Base-by-base conservation (phyloP, 106 monocot species). In the Iris macrosiphon region DNA sequence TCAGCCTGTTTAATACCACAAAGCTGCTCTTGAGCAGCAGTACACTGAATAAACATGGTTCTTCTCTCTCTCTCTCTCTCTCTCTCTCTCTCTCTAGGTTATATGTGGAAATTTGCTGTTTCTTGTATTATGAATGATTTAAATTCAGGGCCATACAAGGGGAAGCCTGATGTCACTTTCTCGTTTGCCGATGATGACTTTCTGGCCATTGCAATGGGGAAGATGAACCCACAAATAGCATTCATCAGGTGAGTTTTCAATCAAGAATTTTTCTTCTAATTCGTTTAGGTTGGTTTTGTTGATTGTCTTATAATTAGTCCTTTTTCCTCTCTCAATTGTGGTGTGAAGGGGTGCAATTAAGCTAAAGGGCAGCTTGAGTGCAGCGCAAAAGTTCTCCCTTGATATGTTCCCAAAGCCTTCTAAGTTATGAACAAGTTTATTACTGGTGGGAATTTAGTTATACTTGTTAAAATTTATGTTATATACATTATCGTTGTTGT, bases 381-480 rank as follows among this genome's bases (percentile, higher is more conserved):
- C 96, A 29, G 96, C 96, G 0, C 90, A 90, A 73, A 98, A 98
- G 65, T 98, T 98, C 63, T 90, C 96, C 3, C 96, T 90, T 3
- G 96, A 98, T 44, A 98, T 98, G 26, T 98, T 98, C 65, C 96
- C 96, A 6, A 98, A 98, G 63, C 96, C 96, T 40, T 63, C 96
- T 0, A 98, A 98, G 64, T 82, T 95, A 39, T 95, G 66, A 85
- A 52, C 12, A n/a, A n/a, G n/a, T n/a, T n/a, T n/a, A n/a, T n/a
- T n/a, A n/a, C n/a, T n/a, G n/a, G n/a, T n/a, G n/a, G n/a, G n/a
- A n/a, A n/a, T n/a, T n/a, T n/a, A n/a, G n/a, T n/a, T n/a, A n/a
- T n/a, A n/a, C n/a, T n/a, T n/a, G n/a, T n/a, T n/a, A n/a, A n/a
- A n/a, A n/a, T n/a, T n/a, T n/a, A n/a, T n/a, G n/a, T n/a, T n/a